Percentiles rank a stretch among this genome's conserved stretches.
Conservation (phyloP, 441 rosid genomes). For the Gossypium davidsonii region DNA sequence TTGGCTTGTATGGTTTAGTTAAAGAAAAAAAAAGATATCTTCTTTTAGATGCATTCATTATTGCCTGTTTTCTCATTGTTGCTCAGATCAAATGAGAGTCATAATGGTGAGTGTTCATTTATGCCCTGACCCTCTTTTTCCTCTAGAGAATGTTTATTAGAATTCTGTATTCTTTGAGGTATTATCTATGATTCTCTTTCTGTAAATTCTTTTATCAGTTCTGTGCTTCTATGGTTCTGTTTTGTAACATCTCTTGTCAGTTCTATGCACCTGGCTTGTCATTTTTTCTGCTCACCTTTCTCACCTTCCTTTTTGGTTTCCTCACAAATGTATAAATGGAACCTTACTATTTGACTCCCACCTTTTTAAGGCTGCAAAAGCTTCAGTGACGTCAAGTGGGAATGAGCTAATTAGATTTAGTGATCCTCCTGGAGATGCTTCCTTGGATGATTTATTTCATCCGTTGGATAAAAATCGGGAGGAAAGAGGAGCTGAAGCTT, state of each 20-base stretch:
- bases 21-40: neutral
- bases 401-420: constrained; percentile 85
- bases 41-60: neutral
- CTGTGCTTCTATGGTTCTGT: neutral
- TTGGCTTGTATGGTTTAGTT: neutral
- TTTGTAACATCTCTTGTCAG: neutral
- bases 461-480: constrained; percentile 53
- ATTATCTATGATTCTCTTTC: neutral
- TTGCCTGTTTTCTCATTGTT: neutral
- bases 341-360: constrained; percentile 20
- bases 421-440: constrained; percentile 96
- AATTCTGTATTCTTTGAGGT: neutral
- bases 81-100: neutral
- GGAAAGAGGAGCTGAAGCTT: constrained; percentile 55
- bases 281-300: neutral
- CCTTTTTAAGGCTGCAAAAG: constrained; percentile 57
- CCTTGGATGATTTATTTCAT: constrained; percentile 89
- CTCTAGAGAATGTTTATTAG: neutral
- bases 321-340: neutral
- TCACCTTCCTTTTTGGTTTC: neutral
- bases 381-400: constrained; percentile 46
- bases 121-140: neutral
- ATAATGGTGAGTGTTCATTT: neutral
- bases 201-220: neutral
- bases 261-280: neutral